phyloP scores from a whole-genome alignment of 306 rosid species.

The Sesbania bispinosa region DNA sequence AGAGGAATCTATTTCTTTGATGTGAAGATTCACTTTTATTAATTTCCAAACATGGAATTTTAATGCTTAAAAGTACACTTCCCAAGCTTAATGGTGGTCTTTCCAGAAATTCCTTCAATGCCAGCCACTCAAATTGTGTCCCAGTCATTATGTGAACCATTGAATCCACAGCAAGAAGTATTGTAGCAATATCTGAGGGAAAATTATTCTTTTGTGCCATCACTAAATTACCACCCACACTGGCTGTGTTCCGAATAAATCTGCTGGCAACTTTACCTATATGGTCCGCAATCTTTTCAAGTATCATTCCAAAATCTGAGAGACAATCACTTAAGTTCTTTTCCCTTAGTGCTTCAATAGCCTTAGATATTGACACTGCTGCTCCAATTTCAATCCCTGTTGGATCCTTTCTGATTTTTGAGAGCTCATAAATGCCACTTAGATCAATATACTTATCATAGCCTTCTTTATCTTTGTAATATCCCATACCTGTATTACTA shows the following conservation, averaged over 20 bases:
- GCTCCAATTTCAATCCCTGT: slow-evolving; percentile 70
- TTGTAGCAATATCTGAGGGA: slow-evolving; percentile 86
- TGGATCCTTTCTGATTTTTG: slow-evolving; percentile 41
- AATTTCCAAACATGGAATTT: slow-evolving; percentile 52
- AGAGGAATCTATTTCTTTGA: slow-evolving; percentile 34
- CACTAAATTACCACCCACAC: slow-evolving; percentile 85
- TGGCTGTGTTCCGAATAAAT: slow-evolving; percentile 69
- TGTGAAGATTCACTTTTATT: slow-evolving; percentile 28
- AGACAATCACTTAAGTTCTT: slow-evolving; percentile 10
- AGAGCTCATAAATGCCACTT: slow-evolving; percentile 50
- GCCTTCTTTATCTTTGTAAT: slow-evolving; percentile 49
- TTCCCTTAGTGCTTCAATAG: slow-evolving; percentile 49
- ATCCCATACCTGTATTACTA: slow-evolving; percentile 76
- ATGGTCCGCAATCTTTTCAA: slow-evolving; percentile 50
- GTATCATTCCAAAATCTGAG: slow-evolving; percentile 38
- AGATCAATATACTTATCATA: slow-evolving; percentile 59
- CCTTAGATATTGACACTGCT: slow-evolving; percentile 55
- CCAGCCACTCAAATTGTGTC: slow-evolving; percentile 42
- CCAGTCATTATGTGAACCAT: slow-evolving; percentile 53
- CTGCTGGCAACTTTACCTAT: slow-evolving; percentile 68
- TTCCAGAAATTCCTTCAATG: slow-evolving; percentile 66
- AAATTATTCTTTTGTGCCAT: slow-evolving; percentile 78
- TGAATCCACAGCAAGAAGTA: slow-evolving; percentile 79
- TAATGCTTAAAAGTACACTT: slow-evolving; percentile 58
- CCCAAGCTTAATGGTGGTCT: slow-evolving; percentile 54